Conservation (phyloP, 2,329 filamentous ascomycete genomes). For the Akanthomyces uredinophilus region DNA sequence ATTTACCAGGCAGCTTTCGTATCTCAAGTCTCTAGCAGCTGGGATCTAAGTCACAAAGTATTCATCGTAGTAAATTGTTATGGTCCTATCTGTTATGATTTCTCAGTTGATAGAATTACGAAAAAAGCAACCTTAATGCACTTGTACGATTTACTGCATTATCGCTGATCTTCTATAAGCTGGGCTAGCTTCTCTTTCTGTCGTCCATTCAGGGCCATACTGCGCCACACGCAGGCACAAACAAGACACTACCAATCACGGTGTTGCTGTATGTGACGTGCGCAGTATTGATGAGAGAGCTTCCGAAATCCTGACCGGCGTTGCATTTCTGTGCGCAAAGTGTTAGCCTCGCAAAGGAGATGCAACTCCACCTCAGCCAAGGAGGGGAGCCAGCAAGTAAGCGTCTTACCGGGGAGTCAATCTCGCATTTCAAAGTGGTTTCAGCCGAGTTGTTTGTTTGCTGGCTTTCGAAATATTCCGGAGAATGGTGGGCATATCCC, state of each 20-base stretch:
- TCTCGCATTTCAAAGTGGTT: conserved; percentile 5
- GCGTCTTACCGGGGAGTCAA: conserved; percentile 3
- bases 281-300: neutral
- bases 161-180: no score
- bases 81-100: no score
- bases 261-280: conserved; percentile 11
- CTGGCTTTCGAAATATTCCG: conserved; percentile 23
- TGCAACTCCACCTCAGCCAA: neutral
- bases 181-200: no score
- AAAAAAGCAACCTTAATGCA: no score
- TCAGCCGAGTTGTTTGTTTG: neutral
- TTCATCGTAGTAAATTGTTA: no score
- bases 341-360: neutral
- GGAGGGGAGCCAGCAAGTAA: neutral
- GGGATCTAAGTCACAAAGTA: no score
- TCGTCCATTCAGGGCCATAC: neutral
- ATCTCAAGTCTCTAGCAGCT: no score
- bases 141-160: no score
- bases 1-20: no score
- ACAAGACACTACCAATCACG: conserved; percentile 9
- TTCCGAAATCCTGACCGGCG: neutral
- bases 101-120: no score
- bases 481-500: conserved; percentile 54
- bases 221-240: conserved; percentile 8
- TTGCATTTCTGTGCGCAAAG: neutral